Base-by-base conservation (phyloP, 495 filamentous ascomycete genomes). In the Haplographium delicatum region DNA sequence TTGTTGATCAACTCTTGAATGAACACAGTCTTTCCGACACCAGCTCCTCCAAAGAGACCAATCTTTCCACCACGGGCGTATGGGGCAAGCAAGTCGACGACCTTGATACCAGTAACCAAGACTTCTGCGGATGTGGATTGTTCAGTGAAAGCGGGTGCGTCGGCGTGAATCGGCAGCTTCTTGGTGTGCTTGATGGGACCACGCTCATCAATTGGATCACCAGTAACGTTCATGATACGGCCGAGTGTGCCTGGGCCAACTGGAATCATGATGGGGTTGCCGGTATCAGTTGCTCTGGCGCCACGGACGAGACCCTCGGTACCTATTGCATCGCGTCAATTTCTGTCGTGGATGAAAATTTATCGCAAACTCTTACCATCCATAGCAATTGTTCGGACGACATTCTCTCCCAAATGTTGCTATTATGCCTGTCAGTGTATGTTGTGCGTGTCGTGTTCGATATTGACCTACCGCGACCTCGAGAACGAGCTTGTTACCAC, bases 21-120 rank as follows among this genome's bases (percentile, higher is more conserved):
- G 81, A 98, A 98, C 78, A 98, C 93, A 70, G 93, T 98, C 86
- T 98, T 98, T 74, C 93, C 93, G 79, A 98, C 93, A 93, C 93
- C 93, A 65, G 93, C 93, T 93, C 93, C 93, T 78, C 93, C 93
- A 77, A 98, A 98, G 67, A 98, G 94, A 88, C 93, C 93, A 82
- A 98, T 98, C 85, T 98, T 98, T 83, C 93, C 93, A 86, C 93
- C 93, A 91, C 93, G 93, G 74, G 93, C 93, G 72, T 98, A 98
- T 62, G 93, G 93, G 67, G 93, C 93, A 61, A 98, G 81, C 59
- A 98, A 78, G 70, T 98, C 93, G 72, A 98, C 93, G 70, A 98
- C 93, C 84, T 98, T 98, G 83, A 98, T 98, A 83, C 93, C 93
- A 61, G 93, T 98, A 63, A 96, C 85, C 58, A 98, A 81, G 73